phyloP scores from a whole-genome alignment of 73 alveolate genomes.

The Tetrahymena thermophila region DNA sequence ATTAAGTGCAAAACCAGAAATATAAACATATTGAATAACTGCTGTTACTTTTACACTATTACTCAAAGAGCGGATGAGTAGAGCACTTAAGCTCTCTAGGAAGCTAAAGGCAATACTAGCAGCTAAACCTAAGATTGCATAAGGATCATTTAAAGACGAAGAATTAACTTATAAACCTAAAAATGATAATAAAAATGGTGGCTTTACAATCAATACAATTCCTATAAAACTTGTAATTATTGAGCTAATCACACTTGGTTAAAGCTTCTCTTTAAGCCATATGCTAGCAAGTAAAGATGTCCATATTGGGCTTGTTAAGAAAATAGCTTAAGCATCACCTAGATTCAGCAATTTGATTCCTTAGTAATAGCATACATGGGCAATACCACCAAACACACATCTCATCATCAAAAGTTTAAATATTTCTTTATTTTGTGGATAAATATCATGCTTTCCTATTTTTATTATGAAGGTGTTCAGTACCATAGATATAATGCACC shows the following conservation, averaged over 20 bases:
- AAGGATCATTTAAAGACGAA: background rate
- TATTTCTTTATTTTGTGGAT: background rate
- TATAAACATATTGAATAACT: background rate
- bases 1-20: background rate
- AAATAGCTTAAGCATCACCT: background rate
- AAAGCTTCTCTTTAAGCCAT: background rate
- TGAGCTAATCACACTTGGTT: background rate
- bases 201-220: background rate
- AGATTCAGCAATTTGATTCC: background rate
- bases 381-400: background rate
- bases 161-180: background rate
- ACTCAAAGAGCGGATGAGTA: background rate
- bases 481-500: background rate
- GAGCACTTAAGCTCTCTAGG: background rate
- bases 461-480: background rate
- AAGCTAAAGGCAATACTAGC: background rate
- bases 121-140: background rate
- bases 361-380: background rate
- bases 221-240: background rate
- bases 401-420: background rate
- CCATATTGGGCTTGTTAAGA: background rate
- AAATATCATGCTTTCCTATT: background rate
- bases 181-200: background rate
- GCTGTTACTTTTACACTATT: background rate
- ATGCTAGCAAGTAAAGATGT: background rate